Base-by-base conservation (phyloP, 768 basidiomycete genomes). In the Pleurotus tuoliensis region DNA sequence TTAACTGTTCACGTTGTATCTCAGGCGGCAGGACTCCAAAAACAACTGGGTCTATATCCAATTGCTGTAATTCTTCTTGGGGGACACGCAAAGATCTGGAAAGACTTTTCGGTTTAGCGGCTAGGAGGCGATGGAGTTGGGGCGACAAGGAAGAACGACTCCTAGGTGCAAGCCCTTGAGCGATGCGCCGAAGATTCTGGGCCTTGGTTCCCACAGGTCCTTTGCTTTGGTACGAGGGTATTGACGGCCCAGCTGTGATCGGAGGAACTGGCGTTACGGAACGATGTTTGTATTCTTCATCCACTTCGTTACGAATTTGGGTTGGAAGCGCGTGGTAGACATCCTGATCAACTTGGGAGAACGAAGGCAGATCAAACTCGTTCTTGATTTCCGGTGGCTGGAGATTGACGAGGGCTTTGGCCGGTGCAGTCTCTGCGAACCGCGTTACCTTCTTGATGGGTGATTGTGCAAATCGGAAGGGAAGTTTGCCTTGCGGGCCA, bases 11-110 rank as follows among this genome's bases (percentile, higher is more conserved):
- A 49, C 82, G 79, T 64, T 92, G 89, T 43, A 92, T 66, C 20
- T 82, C 77, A 1, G 70, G 68, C 0, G 92, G 92, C 2, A 98
- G 68, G 30, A 69, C 73, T 0, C 69, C 71, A 62, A 90, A 94
- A 5, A 91, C 84, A 5, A 78, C 82, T 0, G 83, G 83, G 65
- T 94, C 93, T 63, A 98, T 82, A 9, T 79, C 83, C 20, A 94
- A 74, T 38, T 78, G 75, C 12, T 64, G 69, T 40, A 97, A 74
- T 62, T 92, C 84, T 2, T 68, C 73, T 15, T 84, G 78, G 0
- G 81, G 69, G 20, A 87, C 74, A 20, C 73, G 76, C 18, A 81
- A 67, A 0, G 70, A 64, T 13, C 71, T 69, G 20, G 66, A 62
- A 20, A 67, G 66, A 40, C 66, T 61, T 62, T 73, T 56, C 15